phyloP scores from a whole-genome alignment of 305 asterid genomes.

The Solanum hybrid region DNA sequence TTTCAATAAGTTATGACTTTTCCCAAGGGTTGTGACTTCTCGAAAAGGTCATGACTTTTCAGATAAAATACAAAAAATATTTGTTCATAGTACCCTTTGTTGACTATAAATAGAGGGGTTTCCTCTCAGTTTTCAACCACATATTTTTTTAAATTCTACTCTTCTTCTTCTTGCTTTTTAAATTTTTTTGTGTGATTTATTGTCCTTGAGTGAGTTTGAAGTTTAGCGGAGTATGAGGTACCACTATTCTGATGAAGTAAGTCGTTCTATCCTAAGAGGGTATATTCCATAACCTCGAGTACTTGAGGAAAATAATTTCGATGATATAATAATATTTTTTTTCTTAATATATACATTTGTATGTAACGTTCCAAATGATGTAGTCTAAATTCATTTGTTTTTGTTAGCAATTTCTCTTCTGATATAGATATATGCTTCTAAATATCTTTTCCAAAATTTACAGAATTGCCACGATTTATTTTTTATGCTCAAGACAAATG shows the following conservation, averaged over 20 bases:
- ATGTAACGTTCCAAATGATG: neutral
- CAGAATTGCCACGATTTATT: neutral
- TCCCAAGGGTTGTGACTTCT: neutral
- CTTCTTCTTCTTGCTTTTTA: neutral
- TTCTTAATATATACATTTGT: neutral
- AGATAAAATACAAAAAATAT: neutral
- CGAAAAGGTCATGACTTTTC: neutral
- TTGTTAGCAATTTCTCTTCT: neutral
- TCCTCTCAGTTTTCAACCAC: neutral
- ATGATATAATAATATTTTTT: no score
- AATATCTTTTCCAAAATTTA: neutral
- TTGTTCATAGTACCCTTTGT: neutral
- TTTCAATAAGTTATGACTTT: neutral
- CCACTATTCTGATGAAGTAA: neutral
- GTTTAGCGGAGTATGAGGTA: neutral
- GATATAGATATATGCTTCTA: neutral
- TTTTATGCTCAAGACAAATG: neutral
- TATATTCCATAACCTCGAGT: neutral
- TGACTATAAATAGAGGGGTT: neutral
- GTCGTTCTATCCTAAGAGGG: neutral
- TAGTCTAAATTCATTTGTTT: neutral
- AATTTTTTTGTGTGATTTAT: neutral
- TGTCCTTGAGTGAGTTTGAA: neutral
- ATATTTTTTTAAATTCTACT: neutral
- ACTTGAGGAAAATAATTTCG: neutral